Evolutionary conservation across 306 rosid species (phyloP).

Genomic region (Vigna reflexopilosa): DNA sequence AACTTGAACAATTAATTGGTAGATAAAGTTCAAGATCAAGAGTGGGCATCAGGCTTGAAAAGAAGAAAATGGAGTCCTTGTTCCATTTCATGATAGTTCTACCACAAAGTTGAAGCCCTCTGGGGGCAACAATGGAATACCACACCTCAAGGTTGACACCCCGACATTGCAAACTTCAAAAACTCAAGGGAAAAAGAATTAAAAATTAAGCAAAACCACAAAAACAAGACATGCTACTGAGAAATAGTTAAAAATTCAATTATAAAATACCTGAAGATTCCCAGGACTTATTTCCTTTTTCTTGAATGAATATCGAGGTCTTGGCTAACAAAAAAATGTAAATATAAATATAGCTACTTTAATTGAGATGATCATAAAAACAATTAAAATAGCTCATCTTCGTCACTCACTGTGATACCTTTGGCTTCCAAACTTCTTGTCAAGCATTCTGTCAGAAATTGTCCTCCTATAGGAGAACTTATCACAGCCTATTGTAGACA

Average conservation of each 20-base stretch:
- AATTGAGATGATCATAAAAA: slow-evolving; percentile 13
- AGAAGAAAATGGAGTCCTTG: not conserved
- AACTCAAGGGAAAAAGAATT: not conserved
- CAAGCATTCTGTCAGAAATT: slow-evolving; percentile 93
- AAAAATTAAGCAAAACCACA: not conserved
- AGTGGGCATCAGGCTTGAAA: slow-evolving; percentile 26
- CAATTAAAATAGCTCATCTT: slow-evolving; percentile 15
- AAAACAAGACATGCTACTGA: not conserved
- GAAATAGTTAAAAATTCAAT: not conserved
- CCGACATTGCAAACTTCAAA: not conserved
- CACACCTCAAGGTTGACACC: not conserved
- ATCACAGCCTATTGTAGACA: slow-evolving; percentile 70
- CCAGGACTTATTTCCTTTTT: slow-evolving; percentile 93
- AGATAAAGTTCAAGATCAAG: slow-evolving; percentile 27
- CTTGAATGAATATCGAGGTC: slow-evolving; percentile 90
- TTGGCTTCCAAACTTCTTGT: slow-evolving; percentile 95
- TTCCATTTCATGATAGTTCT: not conserved
- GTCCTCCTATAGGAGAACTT: slow-evolving; percentile 94
- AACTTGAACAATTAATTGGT: slow-evolving; percentile 21
- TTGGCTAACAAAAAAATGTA: slow-evolving; percentile 56
- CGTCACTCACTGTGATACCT: slow-evolving; percentile 77
- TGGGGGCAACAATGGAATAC: slow-evolving; percentile 18
- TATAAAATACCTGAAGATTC: slow-evolving; percentile 81
- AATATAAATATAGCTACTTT: slow-evolving; percentile 28
- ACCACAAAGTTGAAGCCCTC: not conserved